phyloP scores from a whole-genome alignment of 148 eudicot species.

The Vaccinium macrocarpon region DNA sequence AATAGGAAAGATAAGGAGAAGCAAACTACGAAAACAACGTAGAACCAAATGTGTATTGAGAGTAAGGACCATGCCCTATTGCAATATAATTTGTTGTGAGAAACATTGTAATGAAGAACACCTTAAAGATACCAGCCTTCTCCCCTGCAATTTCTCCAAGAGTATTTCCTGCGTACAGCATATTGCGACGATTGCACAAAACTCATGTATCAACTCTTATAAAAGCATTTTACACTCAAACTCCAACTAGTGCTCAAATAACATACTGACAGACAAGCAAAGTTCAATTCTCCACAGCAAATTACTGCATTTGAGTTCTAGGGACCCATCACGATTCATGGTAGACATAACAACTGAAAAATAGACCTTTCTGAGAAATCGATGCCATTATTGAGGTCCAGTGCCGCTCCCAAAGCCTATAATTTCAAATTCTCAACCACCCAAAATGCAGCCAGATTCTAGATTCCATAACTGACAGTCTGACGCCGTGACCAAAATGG shows the following conservation, averaged over 20 bases:
- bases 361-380: background rate
- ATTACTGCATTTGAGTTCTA: background rate
- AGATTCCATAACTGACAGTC: background rate
- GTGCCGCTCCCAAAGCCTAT: background rate
- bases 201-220: background rate
- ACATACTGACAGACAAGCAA: background rate
- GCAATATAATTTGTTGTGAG: slow-evolving; percentile 2
- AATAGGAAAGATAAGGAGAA: slow-evolving; percentile 1
- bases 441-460: background rate
- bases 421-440: slow-evolving; percentile 11
- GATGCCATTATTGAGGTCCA: background rate
- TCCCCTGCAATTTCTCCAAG: slow-evolving; percentile 94
- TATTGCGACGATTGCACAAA: slow-evolving; percentile 7
- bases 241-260: background rate
- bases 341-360: background rate
- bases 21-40: background rate
- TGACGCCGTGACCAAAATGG: background rate
- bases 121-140: slow-evolving; percentile 98
- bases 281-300: background rate
- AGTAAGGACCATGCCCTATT: background rate
- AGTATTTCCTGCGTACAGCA: slow-evolving; percentile 66
- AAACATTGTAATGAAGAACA: slow-evolving; percentile 12
- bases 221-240: slow-evolving; percentile 6
- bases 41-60: background rate
- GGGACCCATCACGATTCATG: no score